Base-by-base conservation (phyloP, 805 yeast genomes). In the Metschnikowia matae region DNA sequence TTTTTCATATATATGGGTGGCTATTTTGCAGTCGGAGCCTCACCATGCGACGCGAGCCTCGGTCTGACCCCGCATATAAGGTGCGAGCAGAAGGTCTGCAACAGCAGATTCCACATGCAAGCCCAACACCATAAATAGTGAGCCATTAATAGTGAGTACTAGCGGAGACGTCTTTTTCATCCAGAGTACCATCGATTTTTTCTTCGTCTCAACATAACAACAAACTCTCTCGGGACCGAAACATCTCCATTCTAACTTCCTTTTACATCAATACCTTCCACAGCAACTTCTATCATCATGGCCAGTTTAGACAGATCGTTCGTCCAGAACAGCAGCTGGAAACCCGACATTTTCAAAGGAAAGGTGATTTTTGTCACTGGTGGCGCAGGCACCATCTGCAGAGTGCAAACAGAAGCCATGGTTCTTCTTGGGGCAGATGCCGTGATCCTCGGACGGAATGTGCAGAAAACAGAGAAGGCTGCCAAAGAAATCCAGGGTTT, bases 311-410 rank as follows among this genome's bases (percentile, higher is more conserved):
- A 68, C 54, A 59, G 57, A 55, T 60, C 70, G 6, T 73, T 55
- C 47, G 56, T 73, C 14, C 54, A 61, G 6, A 57, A 49, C 42
- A 54, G 70, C 33, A 41, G 59, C 35, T 73, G 74, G 74, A 83
- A 84, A 55, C 81, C 84, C 1, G 86, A 79, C 56, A 60, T 89
- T 37, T 90, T 90, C 72, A 76, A 82, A 51, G 95, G 87, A 13
- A 90, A 90, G 65, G 96, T 89, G 2, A 94, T 83, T 4, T 87
- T 91, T 57, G 88, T 89, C 47, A 92, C 98, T 0, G 98, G 98
- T 5, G 97, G 97, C 13, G 94, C 97, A 2, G 97, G 97, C 11
- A 83, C 96, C n/a, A 91, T 92, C 49, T 91, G 97, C 67, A 74
- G 94, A 44, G 92, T 87, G 5, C 97, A 91, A 66, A 81, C 87